These are phyloP conservation scores for Psilocybe azurescens DNA, from an alignment of 768 basidiomycete species.

Conservation along the genomic window DNA sequence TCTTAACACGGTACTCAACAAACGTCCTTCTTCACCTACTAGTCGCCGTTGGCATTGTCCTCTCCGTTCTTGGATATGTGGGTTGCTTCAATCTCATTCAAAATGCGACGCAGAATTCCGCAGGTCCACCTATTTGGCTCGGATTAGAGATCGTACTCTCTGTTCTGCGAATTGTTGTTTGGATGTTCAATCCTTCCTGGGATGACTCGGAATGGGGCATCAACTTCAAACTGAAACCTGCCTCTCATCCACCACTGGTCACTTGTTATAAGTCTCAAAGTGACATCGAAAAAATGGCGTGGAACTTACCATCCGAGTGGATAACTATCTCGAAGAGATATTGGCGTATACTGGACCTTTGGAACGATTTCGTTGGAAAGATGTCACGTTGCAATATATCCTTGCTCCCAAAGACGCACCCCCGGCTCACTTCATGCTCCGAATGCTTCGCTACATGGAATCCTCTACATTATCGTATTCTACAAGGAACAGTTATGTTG, in stretches of 20 bases:
- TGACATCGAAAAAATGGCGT: neutral
- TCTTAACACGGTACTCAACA: neutral
- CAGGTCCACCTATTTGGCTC: slow-evolving; percentile 15
- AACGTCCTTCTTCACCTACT: neutral
- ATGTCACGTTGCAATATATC: slow-evolving; percentile 11
- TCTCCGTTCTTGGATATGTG: slow-evolving; percentile 9
- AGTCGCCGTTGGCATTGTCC: neutral
- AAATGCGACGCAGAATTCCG: neutral
- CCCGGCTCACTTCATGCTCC: no score
- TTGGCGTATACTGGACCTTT: neutral
- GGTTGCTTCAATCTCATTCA: slow-evolving; percentile 17
- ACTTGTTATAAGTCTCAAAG: neutral
- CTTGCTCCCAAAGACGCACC: neutral
- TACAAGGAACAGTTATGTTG: slow-evolving; percentile 14
- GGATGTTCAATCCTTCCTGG: slow-evolving; percentile 17
- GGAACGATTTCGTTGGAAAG: neutral
- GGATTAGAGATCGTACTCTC: slow-evolving; percentile 15
- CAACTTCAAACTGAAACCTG: neutral
- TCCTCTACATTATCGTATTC: slow-evolving; percentile 15
- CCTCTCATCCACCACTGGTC: neutral
- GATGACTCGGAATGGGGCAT: slow-evolving; percentile 5
- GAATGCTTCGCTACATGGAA: neutral
- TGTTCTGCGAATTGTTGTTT: slow-evolving; percentile 15
- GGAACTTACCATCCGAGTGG: neutral
- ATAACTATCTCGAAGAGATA: neutral